Evolutionary conservation across 192 early-diverging fungal genomes (phyloP).

Genomic region (Backusella macrospora): DNA sequence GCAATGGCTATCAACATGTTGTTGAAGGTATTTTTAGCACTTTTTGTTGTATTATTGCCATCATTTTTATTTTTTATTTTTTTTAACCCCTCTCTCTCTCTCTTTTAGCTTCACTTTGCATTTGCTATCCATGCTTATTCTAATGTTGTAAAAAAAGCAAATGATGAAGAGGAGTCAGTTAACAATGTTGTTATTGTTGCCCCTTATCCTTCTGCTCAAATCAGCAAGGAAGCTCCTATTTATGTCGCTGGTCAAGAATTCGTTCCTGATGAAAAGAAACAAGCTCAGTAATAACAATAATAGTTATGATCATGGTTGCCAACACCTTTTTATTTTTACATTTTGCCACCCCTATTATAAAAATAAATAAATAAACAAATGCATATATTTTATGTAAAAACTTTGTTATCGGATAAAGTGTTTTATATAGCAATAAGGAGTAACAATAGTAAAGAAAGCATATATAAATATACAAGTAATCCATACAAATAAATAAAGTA

Average conservation of each 20-base stretch:
- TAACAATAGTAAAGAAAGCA: too few species aligned
- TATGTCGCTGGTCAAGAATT: constrained; percentile 43
- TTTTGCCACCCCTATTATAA: not conserved
- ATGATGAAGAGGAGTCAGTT: not conserved
- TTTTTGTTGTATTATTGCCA: not conserved
- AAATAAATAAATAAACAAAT: too few species aligned
- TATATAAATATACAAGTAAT: too few species aligned
- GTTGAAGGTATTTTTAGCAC: constrained; percentile 27
- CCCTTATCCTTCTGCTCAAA: constrained; percentile 25
- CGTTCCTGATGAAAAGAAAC: constrained; percentile 40
- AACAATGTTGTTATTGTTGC: constrained; percentile 23
- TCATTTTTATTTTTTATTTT: not conserved
- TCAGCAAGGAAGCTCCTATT: constrained; percentile 25
- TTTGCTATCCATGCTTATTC: constrained; percentile 34
- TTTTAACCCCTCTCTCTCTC: too few species aligned
- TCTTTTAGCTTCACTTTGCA: constrained; percentile 36
- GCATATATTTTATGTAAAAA: not conserved
- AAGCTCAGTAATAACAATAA: constrained; percentile 9
- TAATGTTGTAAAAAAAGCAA: constrained; percentile 16
- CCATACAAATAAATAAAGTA: too few species aligned
- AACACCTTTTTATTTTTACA: not conserved
- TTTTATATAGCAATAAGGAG: too few species aligned
- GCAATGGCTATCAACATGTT: constrained; percentile 35
- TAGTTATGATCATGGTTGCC: too few species aligned
- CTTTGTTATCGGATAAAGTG: too few species aligned